Conservation (phyloP, 163 green algal genomes). For the Chlorella variabilis region DNA sequence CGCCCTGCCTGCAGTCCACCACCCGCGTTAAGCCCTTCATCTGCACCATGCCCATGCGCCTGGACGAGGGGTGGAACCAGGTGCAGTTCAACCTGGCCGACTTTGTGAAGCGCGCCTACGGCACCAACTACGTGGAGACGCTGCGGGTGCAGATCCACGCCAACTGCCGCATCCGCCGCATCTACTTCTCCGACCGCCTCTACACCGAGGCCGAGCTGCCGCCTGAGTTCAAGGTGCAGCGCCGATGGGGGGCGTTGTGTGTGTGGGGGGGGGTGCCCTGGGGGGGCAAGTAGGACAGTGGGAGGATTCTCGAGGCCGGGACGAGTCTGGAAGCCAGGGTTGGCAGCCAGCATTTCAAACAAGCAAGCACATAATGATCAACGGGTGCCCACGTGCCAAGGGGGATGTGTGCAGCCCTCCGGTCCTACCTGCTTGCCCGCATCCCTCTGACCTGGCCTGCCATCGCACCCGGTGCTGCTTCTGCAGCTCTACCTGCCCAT, state of each 20-base stretch:
- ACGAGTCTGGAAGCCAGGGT: no score
- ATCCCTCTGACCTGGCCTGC: no score
- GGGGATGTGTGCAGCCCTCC: no score
- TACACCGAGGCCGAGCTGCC: constrained; percentile 98
- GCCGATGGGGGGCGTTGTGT: not conserved
- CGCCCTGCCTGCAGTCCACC: constrained; percentile 85
- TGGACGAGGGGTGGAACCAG: constrained; percentile 99
- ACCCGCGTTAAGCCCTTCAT: constrained; percentile 99
- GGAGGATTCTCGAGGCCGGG: no score
- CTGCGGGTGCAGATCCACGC: constrained; percentile 95
- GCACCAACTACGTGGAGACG: constrained; percentile 97
- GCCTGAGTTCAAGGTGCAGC: constrained; percentile 83
- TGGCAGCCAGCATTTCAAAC: no score
- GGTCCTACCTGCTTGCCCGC: no score
- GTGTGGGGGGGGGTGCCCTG: not conserved
- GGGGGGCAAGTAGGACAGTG: no score
- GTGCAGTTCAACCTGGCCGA: constrained; percentile 99
- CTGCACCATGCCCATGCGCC: constrained; percentile 98
- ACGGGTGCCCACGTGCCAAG: no score
- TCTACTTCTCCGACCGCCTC: constrained; percentile 98
- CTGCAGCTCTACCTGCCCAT: constrained; percentile 69
- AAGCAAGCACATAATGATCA: no score
- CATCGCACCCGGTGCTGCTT: not conserved
- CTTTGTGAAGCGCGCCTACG: constrained; percentile 95
- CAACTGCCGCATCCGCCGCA: constrained; percentile 96